Percentiles rank a stretch among this genome's conserved stretches.
Conservation (phyloP, 306 rosid species). For the Adenanthera pavonina region DNA sequence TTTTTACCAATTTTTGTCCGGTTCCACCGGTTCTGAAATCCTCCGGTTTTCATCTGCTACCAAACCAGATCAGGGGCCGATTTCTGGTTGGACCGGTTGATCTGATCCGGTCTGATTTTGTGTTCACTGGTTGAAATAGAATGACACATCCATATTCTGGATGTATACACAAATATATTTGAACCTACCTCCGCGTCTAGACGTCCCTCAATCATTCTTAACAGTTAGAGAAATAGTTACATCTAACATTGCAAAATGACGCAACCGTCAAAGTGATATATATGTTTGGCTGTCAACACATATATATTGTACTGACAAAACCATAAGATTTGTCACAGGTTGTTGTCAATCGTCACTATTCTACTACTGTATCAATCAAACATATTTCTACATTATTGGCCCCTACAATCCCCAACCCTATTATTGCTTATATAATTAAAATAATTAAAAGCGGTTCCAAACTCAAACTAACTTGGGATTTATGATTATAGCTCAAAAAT, state of each 20-base stretch:
- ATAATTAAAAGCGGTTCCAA: not conserved
- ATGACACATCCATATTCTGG: not conserved
- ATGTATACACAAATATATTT: too few relatives aligned
- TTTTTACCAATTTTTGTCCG: too few relatives aligned
- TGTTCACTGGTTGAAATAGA: not conserved
- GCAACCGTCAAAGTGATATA: conserved; percentile 12
- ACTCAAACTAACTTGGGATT: not conserved
- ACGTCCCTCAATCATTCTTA: not conserved
- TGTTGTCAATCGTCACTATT: conserved; percentile 23
- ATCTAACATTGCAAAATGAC: not conserved
- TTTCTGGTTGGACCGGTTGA: too few relatives aligned
- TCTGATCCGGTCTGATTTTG: too few relatives aligned
- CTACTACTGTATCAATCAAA: conserved; percentile 33
- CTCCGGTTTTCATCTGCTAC: too few relatives aligned
- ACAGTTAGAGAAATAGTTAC: not conserved
- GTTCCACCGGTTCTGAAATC: too few relatives aligned
- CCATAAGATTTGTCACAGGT: conserved; percentile 10
- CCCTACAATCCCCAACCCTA: not conserved
- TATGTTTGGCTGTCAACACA: conserved; percentile 35
- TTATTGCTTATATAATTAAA: not conserved
- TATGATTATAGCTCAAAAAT: not conserved
- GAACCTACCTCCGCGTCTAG: too few relatives aligned
- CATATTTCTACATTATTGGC: conserved; percentile 38
- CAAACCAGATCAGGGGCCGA: too few relatives aligned
- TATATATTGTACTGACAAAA: not conserved